A percentile compares a stretch with the other conserved stretches of the same genome.
Conservation (phyloP, 1,284 basidiomycete genomes). For the Cryptococcus sp. region DNA sequence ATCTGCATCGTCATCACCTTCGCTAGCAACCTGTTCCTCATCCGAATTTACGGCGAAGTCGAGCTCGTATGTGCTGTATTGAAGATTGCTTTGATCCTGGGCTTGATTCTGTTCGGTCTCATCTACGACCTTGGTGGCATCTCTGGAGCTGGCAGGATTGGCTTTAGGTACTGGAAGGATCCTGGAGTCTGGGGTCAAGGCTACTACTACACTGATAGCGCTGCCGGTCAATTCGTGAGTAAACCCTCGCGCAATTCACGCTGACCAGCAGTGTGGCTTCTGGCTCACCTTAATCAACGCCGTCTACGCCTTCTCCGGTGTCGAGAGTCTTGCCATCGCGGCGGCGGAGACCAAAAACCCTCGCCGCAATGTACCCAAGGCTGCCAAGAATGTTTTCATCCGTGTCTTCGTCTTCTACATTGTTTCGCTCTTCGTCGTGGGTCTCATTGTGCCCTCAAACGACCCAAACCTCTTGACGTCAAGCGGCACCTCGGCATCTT, state of each 20-base stretch:
- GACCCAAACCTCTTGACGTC: constrained; percentile 59
- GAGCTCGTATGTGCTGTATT: constrained; percentile 73
- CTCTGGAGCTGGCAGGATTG: constrained; percentile 31
- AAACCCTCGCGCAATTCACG: background rate
- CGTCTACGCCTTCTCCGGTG: constrained; percentile 37
- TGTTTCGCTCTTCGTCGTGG: constrained; percentile 61
- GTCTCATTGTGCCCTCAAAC: constrained; percentile 69
- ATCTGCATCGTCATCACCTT: constrained; percentile 22
- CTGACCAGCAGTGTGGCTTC: constrained; percentile 15
- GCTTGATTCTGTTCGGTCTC: constrained; percentile 61
- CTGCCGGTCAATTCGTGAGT: constrained; percentile 13
- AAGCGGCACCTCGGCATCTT: constrained; percentile 67
- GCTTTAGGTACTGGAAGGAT: constrained; percentile 52
- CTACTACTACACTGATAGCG: constrained; percentile 43
- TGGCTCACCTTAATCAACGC: constrained; percentile 35
- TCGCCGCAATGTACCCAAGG: constrained; percentile 30
- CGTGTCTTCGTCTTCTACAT: constrained; percentile 71
- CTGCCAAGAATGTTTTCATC: constrained; percentile 62
- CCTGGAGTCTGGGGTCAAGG: constrained; percentile 54
- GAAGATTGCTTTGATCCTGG: constrained; percentile 70
- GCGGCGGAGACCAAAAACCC: constrained; percentile 44
- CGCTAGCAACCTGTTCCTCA: constrained; percentile 16
- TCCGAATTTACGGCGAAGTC: constrained; percentile 59
- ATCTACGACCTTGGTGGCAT: constrained; percentile 60
- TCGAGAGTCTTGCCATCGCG: constrained; percentile 36